Conservation (phyloP, 805 yeast genomes). For the Nakazawaea holstii region DNA sequence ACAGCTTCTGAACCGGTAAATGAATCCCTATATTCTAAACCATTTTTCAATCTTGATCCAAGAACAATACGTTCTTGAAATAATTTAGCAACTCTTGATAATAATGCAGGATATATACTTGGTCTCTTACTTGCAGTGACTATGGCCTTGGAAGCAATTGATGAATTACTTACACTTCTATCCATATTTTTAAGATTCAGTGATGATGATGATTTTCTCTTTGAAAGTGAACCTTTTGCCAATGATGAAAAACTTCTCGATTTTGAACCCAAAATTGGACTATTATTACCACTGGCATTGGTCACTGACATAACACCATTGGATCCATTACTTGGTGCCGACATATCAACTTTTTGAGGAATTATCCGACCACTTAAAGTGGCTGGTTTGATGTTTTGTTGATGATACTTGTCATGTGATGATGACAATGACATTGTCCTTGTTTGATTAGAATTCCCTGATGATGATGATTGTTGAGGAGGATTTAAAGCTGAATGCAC, state of each 20-base stretch:
- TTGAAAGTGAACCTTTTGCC: slow-evolving; percentile 20
- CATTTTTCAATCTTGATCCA: slow-evolving; percentile 83
- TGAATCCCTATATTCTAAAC: slow-evolving; percentile 85
- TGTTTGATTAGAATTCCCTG: not conserved
- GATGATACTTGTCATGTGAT: slow-evolving; percentile 27
- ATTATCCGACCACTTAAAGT: slow-evolving; percentile 38
- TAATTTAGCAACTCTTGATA: slow-evolving; percentile 77
- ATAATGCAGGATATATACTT: slow-evolving; percentile 80
- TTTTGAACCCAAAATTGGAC: slow-evolving; percentile 33
- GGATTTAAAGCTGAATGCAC: slow-evolving; percentile 4
- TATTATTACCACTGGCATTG: slow-evolving; percentile 10
- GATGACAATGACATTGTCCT: slow-evolving; percentile 12
- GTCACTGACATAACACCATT: slow-evolving; percentile 7
- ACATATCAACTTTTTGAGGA: slow-evolving; percentile 40
- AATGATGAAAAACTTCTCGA: slow-evolving; percentile 41
- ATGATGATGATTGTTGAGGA: not conserved
- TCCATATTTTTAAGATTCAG: slow-evolving; percentile 25
- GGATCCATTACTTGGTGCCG: not conserved
- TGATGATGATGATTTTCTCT: slow-evolving; percentile 32
- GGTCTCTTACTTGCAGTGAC: slow-evolving; percentile 53
- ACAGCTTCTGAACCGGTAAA: slow-evolving; percentile 94
- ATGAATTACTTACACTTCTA: slow-evolving; percentile 22
- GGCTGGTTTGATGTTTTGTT: slow-evolving; percentile 23
- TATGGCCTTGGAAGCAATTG: slow-evolving; percentile 37
- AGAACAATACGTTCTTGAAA: slow-evolving; percentile 66